Conservation (phyloP, 2,329 filamentous ascomycete species). For the Hymenoscyphus salicellus region DNA sequence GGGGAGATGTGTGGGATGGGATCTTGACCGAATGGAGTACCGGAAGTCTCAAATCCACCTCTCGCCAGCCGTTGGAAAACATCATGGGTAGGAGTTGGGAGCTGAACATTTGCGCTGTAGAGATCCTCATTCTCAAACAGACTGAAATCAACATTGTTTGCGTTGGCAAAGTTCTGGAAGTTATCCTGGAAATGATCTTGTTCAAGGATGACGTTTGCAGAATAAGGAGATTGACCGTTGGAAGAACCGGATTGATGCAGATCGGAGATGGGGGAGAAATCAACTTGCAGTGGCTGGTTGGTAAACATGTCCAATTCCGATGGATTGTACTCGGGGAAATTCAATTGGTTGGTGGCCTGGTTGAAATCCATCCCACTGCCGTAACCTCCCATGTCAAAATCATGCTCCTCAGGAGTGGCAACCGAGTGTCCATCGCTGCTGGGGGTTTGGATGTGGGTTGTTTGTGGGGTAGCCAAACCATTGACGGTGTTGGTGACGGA, state of each 20-base stretch:
- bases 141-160: conserved; percentile 49
- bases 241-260: conserved; percentile 26
- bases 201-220: conserved; percentile 44
- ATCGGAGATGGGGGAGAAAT: conserved; percentile 34
- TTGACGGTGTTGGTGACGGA: conserved; percentile 40
- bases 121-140: conserved; percentile 58
- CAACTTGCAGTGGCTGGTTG: conserved; percentile 25
- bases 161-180: conserved; percentile 54
- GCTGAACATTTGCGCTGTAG: conserved; percentile 56
- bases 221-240: conserved; percentile 33
- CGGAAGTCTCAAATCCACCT: conserved; percentile 29
- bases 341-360: conserved; percentile 15
- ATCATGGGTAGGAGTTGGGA: conserved; percentile 49
- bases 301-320: conserved; percentile 28
- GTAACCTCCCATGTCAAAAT: conserved; percentile 23
- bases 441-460: conserved; percentile 55
- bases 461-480: conserved; percentile 57
- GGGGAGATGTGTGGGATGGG: conserved; percentile 61
- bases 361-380: conserved; percentile 20
- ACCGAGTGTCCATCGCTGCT: conserved; percentile 44
- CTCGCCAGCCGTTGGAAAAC: conserved; percentile 38
- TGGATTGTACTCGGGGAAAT: conserved; percentile 29
- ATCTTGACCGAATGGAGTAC: conserved; percentile 31
- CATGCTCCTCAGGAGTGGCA: conserved; percentile 30
- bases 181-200: conserved; percentile 52